A percentile compares a stretch with the other conserved stretches of the same genome.
Evolutionary conservation across 2,329 filamentous ascomycete genomes (phyloP).

Genomic region (Colletotrichum tamarilloi): DNA sequence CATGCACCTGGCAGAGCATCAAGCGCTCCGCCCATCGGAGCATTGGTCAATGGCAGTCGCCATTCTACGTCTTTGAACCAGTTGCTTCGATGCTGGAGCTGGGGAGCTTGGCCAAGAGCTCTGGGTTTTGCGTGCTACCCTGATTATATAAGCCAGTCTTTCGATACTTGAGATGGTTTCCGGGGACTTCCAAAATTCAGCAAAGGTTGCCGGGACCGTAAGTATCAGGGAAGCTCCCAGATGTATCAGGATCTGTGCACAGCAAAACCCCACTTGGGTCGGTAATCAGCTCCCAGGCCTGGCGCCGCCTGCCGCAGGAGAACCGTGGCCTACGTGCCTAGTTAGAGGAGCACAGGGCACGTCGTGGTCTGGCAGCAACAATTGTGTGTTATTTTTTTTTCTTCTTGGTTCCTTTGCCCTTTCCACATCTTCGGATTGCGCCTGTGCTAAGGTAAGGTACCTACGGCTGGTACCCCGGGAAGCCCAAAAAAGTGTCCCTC

Average conservation of each 20-base stretch:
- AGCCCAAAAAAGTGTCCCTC: slow-evolving; percentile 10
- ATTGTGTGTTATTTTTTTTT: slow-evolving; percentile 26
- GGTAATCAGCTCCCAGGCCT: slow-evolving; percentile 20
- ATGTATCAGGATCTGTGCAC: slow-evolving; percentile 20
- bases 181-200: background rate
- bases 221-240: slow-evolving; percentile 13
- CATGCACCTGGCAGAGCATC: background rate
- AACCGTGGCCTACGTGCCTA: background rate
- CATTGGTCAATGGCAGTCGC: slow-evolving; percentile 18
- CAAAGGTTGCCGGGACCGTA: background rate
- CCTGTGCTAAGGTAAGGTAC: background rate
- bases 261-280: slow-evolving; percentile 12
- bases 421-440: slow-evolving; percentile 14
- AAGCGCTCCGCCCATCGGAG: background rate
- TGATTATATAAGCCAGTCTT: slow-evolving; percentile 2
- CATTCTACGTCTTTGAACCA: background rate
- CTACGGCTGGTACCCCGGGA: background rate
- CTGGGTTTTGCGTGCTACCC: background rate
- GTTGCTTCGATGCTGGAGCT: background rate
- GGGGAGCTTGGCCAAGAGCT: slow-evolving; percentile 17
- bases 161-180: background rate
- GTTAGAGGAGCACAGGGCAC: slow-evolving; percentile 35
- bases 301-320: background rate
- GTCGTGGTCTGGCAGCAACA: slow-evolving; percentile 23
- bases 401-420: slow-evolving; percentile 15